Conservation (phyloP, 176 grass and related monocot genomes). For the barley (Hordeum vulgare) region DNA sequence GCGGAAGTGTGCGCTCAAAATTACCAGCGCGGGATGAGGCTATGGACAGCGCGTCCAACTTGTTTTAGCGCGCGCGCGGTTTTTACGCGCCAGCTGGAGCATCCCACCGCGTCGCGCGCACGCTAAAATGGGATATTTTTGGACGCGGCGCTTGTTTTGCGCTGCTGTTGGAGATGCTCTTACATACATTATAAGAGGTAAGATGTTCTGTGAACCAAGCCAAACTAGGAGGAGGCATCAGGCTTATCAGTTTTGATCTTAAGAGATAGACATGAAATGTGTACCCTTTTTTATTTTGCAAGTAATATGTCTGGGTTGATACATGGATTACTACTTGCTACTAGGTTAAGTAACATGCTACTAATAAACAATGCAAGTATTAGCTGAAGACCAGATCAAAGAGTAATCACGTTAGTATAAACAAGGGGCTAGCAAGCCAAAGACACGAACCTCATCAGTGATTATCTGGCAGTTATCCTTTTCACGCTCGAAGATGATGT, state of each 20-base stretch:
- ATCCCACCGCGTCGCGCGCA: too few relatives aligned
- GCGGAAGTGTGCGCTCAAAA: too few relatives aligned
- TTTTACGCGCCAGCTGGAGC: too few relatives aligned
- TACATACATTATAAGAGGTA: background rate
- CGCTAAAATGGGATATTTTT: too few relatives aligned
- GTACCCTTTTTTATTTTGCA: background rate
- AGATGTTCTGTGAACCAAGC: background rate
- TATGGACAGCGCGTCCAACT: too few relatives aligned
- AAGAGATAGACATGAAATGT: too few relatives aligned
- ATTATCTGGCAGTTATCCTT: too few relatives aligned
- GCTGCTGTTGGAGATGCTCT: too few relatives aligned
- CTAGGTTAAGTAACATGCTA: background rate
- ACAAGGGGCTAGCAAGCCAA: background rate
- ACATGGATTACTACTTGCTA: background rate
- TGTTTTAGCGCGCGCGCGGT: too few relatives aligned
- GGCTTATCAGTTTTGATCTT: background rate
- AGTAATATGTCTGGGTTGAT: background rate
- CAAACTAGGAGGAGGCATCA: background rate
- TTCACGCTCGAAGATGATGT: too few relatives aligned
- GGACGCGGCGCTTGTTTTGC: too few relatives aligned
- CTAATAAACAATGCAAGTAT: background rate
- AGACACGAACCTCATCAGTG: background rate
- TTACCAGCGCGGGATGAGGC: too few relatives aligned
- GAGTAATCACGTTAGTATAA: background rate
- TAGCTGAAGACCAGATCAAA: background rate